Evolutionary conservation across 257 asterid species (phyloP).

Genomic region (Solanum etuberosum): DNA sequence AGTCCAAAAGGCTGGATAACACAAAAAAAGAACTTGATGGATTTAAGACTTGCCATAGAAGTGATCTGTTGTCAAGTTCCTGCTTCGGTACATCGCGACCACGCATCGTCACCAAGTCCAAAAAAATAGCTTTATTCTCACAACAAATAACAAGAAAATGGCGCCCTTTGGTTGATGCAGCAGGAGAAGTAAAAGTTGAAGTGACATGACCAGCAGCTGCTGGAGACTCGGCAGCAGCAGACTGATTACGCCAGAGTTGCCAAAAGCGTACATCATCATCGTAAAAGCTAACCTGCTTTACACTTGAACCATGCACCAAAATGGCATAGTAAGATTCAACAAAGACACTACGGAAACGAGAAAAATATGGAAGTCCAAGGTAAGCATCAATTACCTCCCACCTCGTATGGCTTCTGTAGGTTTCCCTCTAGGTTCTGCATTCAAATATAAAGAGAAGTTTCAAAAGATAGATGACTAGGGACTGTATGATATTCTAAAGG

Average conservation of each 20-base stretch:
- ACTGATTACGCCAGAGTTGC: conserved; percentile 84
- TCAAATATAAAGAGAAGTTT: conserved; percentile 2
- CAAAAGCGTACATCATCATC: conserved; percentile 94
- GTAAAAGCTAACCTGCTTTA: conserved; percentile 95
- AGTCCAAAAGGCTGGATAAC: neutral
- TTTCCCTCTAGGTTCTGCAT: conserved; percentile 72
- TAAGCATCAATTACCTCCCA: conserved; percentile 60
- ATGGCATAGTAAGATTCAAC: conserved; percentile 22
- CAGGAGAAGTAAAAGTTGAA: conserved; percentile 76
- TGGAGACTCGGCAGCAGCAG: conserved; percentile 97
- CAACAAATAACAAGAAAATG: conserved; percentile 97
- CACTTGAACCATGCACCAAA: conserved; percentile 53
- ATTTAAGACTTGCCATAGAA: conserved; percentile 56
- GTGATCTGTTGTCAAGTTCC: conserved; percentile 92
- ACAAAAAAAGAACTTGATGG: neutral
- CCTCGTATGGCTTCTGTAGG: conserved; percentile 97
- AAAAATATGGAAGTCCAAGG: neutral
- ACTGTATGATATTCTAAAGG: neutral
- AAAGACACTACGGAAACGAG: neutral
- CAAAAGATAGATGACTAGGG: neutral
- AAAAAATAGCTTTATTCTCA: conserved; percentile 92
- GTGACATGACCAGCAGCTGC: conserved; percentile 68
- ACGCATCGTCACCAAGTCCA: conserved; percentile 96
- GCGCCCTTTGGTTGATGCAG: conserved; percentile 90
- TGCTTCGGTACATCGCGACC: conserved; percentile 99